Percentiles rank a stretch among this genome's conserved stretches.
Evolutionary conservation across 78 protist genomes (phyloP).

Genomic region (Tieghemostelium lacteum): DNA sequence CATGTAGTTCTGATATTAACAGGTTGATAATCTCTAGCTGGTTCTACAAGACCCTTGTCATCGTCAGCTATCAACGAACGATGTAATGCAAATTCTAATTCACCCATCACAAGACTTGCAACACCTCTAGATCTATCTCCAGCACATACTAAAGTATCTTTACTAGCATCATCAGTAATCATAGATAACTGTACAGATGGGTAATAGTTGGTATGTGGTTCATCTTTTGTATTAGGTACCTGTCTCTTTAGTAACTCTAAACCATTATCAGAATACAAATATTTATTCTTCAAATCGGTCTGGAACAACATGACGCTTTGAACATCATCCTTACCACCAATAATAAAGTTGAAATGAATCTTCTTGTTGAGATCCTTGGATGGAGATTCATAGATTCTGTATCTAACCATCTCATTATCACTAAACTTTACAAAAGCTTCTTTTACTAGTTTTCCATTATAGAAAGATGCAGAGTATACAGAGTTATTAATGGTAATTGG

Average conservation of each 20-base stretch:
- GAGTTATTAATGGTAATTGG: no score
- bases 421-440: not conserved
- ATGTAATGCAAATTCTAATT: slow-evolving; percentile 10
- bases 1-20: not conserved
- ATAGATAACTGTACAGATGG: not conserved
- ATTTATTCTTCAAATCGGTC: slow-evolving; percentile 1
- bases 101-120: not conserved
- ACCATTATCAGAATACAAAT: slow-evolving; percentile 22
- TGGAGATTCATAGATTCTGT: not conserved
- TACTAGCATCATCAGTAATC: not conserved
- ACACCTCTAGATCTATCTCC: slow-evolving; percentile 53
- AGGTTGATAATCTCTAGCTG: slow-evolving; percentile 10
- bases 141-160: slow-evolving; percentile 1
- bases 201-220: not conserved
- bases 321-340: slow-evolving; percentile 1
- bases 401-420: not conserved
- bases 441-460: not conserved
- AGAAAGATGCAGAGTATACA: no score
- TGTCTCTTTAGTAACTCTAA: not conserved
- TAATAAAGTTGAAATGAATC: not conserved
- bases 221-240: not conserved
- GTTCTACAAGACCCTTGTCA: slow-evolving; percentile 29
- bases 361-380: slow-evolving; percentile 1
- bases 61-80: slow-evolving; percentile 5
- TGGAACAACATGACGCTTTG: not conserved